Conservation (phyloP, 176 grass and related monocot genomes). For the Sorghum bicolor region DNA sequence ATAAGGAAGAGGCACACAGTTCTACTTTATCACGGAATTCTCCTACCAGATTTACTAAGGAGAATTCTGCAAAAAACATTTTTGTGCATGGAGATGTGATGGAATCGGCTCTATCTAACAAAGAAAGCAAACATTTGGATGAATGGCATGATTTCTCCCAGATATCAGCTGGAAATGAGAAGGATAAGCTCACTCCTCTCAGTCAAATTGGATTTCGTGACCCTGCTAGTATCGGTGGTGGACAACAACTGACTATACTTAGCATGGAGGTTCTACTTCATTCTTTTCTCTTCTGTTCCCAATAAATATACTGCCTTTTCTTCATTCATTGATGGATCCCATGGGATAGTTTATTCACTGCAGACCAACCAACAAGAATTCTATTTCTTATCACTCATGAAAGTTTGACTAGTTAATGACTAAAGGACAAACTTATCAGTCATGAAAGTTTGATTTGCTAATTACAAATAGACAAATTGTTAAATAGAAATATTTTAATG, state of each 20-base stretch:
- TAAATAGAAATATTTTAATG: neutral
- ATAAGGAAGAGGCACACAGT: constrained; percentile 19
- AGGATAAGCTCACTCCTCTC: constrained; percentile 72
- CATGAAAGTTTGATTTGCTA: neutral
- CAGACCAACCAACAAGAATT: constrained; percentile 6
- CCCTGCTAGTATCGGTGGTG: constrained; percentile 67
- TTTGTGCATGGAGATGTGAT: constrained; percentile 17
- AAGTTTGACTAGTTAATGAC: constrained; percentile 17
- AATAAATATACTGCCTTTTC: neutral
- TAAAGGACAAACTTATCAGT: neutral
- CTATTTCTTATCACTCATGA: neutral
- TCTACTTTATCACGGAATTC: constrained; percentile 32
- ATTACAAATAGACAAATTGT: neutral
- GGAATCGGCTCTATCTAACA: constrained; percentile 27
- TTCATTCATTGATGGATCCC: neutral
- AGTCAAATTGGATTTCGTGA: constrained; percentile 91
- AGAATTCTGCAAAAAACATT: constrained; percentile 15
- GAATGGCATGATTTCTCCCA: constrained; percentile 71
- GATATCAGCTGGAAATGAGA: constrained; percentile 73
- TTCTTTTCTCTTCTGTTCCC: constrained; percentile 19
- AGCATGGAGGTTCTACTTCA: constrained; percentile 66
- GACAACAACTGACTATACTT: constrained; percentile 80
- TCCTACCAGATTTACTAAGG: constrained; percentile 30
- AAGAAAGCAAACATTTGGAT: constrained; percentile 25
- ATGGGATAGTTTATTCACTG: neutral